Conservation (phyloP, 768 basidiomycete genomes). For the Crucibulum laeve region DNA sequence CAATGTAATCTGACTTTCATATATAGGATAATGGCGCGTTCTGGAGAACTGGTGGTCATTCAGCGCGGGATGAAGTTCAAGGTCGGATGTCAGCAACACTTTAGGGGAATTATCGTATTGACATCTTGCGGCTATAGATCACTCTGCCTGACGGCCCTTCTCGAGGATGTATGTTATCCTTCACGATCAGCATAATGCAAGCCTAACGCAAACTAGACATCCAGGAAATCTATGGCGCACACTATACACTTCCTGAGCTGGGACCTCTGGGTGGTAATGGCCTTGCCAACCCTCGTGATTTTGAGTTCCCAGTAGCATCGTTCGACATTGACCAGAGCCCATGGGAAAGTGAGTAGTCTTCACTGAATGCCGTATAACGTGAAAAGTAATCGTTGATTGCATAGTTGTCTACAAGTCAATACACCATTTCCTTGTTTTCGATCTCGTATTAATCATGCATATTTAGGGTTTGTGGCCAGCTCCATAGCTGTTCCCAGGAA, state of each 20-base stretch:
- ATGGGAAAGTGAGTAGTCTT: constrained; percentile 44
- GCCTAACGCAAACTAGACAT: constrained; percentile 34
- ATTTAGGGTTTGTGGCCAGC: constrained; percentile 46
- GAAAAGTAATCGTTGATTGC: neutral
- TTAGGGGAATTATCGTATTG: neutral
- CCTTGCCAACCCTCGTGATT: constrained; percentile 62
- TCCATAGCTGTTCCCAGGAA: constrained; percentile 50
- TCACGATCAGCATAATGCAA: neutral
- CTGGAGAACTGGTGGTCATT: constrained; percentile 63
- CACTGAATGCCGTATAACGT: neutral
- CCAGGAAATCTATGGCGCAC: constrained; percentile 59
- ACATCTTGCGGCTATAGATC: constrained; percentile 29
- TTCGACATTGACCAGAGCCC: constrained; percentile 62
- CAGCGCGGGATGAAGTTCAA: constrained; percentile 68
- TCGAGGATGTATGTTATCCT: constrained; percentile 46
- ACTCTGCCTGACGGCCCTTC: constrained; percentile 54
- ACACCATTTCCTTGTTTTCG: neutral
- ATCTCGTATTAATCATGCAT: neutral
- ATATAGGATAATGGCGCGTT: constrained; percentile 52
- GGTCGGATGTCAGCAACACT: constrained; percentile 23
- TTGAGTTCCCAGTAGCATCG: constrained; percentile 57
- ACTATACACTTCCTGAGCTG: constrained; percentile 60
- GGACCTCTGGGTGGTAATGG: constrained; percentile 65
- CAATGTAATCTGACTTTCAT: neutral
- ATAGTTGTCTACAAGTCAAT: constrained; percentile 47